Evolutionary conservation across 1,284 basidiomycete species (phyloP).

Genomic region (Tylopilus sp.): DNA sequence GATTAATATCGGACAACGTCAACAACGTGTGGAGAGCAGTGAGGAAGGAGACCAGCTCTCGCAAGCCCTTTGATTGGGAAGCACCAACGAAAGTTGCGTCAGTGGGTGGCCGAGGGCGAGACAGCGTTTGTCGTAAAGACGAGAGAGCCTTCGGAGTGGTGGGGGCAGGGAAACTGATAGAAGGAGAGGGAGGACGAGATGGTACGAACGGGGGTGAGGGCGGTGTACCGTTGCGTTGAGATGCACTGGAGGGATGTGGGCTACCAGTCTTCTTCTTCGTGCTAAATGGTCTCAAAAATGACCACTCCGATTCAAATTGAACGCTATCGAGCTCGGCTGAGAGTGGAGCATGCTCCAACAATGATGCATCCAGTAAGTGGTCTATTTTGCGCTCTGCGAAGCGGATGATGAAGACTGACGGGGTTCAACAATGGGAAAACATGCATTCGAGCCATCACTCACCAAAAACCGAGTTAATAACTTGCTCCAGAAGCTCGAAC

Average conservation of each 20-base stretch:
- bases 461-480: slow-evolving; percentile 94
- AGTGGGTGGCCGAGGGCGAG: slow-evolving; percentile 45
- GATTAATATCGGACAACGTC: slow-evolving; percentile 87
- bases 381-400: slow-evolving; percentile 89
- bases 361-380: slow-evolving; percentile 74
- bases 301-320: slow-evolving; percentile 96
- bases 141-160: slow-evolving; percentile 52
- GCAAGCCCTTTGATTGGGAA: slow-evolving; percentile 49
- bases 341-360: slow-evolving; percentile 82
- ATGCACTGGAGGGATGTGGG: slow-evolving; percentile 32
- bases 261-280: slow-evolving; percentile 57
- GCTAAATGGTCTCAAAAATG: slow-evolving; percentile 77
- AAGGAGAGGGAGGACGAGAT: slow-evolving; percentile 49
- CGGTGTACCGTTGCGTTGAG: slow-evolving; percentile 36
- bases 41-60: slow-evolving; percentile 75
- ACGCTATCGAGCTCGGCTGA: slow-evolving; percentile 78
- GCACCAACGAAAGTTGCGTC: slow-evolving; percentile 52
- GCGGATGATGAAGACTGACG: slow-evolving; percentile 88
- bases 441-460: slow-evolving; percentile 19
- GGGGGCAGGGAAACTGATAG: slow-evolving; percentile 35
- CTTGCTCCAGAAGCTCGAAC: slow-evolving; percentile 78
- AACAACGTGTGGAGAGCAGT: slow-evolving; percentile 87
- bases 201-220: slow-evolving; percentile 42
- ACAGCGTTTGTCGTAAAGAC: slow-evolving; percentile 60
- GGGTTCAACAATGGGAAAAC: slow-evolving; percentile 9